phyloP scores from a whole-genome alignment of 768 basidiomycete species.

The Favolaschia claudopus region DNA sequence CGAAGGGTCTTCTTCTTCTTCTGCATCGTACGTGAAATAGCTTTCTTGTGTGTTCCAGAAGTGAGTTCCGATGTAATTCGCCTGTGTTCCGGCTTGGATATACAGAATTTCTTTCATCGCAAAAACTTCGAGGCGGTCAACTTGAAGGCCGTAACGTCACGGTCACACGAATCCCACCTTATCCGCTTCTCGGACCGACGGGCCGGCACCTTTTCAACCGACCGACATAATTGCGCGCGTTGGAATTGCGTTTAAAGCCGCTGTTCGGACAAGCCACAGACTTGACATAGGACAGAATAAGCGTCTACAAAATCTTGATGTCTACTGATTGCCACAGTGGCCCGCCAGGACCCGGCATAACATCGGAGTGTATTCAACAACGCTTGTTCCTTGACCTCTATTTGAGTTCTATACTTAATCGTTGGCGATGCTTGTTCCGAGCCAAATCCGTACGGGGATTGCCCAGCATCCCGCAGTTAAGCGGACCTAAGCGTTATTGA shows the following conservation, averaged over 20 bases:
- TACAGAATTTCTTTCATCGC: conserved; percentile 88
- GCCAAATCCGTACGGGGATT: background rate
- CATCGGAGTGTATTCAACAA: conserved; percentile 13
- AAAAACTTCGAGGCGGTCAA: background rate
- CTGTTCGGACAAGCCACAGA: too few relatives aligned
- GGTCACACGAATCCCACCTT: too few relatives aligned
- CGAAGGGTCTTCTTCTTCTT: conserved; percentile 52
- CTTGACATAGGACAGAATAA: conserved; percentile 6
- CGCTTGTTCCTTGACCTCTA: too few relatives aligned
- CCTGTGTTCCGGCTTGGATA: conserved; percentile 71
- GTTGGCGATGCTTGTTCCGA: conserved; percentile 8
- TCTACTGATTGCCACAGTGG: too few relatives aligned
- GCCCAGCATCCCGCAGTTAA: background rate
- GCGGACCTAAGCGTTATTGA: conserved; percentile 7
- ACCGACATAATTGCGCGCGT: too few relatives aligned
- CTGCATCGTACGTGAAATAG: conserved; percentile 63
- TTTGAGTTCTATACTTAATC: too few relatives aligned
- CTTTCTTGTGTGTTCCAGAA: conserved; percentile 85
- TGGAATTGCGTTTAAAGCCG: too few relatives aligned
- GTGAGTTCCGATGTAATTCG: conserved; percentile 78
- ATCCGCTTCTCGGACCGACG: too few relatives aligned
- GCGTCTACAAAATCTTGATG: too few relatives aligned
- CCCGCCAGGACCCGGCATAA: conserved; percentile 14
- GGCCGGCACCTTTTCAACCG: too few relatives aligned
- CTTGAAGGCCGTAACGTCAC: background rate